Base-by-base conservation (phyloP, 805 yeast genomes). In the Yamadazyma scolyti region DNA sequence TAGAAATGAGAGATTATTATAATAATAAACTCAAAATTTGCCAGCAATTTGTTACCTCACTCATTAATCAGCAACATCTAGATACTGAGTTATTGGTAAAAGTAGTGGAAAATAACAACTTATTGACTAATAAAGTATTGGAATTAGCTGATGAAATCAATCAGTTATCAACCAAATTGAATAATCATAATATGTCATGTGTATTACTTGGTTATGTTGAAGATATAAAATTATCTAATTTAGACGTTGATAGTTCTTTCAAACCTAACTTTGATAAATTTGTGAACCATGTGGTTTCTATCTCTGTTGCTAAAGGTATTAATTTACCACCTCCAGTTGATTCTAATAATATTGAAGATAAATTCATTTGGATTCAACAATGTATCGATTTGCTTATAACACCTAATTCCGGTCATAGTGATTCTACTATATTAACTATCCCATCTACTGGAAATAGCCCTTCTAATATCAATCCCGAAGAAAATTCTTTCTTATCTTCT, bases 161-260 rank as follows among this genome's bases (percentile, higher is more conserved):
- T 9, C 38, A 35, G 2, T 47, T 62, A 25, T 44, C 42, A 7
- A 27, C 44, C 9, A 44, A 43, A 27, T 44, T 70, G 30, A 56
- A 52, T 32, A 58, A 61, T 39, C 77, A 71, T 42, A 64, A 69
- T 34, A 42, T 67, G 30, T 58, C 71, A 0, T 63, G 72, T 19
- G 56, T 68, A 27, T 65, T 65, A 10, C 50, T 71, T 39, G 76
- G 77, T 2, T 69, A 70, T 43, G 58, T 70, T 11, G 73, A 70
- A 38, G 71, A 64, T 44, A 56, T 65, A 9, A 55, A 51, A 36
- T 36, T 58, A 9, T 45, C 57, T 4, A 33, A 25, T 25, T 5
- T 23, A 20, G 12, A 12, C 7, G 13, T 9, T 12, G 28, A 21
- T 16, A 19, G 18, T 2, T 30, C 33, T 30, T 19, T 18, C 25